Evolutionary conservation across 2,329 filamentous ascomycete species (phyloP), one percentile per base, ranked within the genome.

Genomic region (Chalara sp.): DNA sequence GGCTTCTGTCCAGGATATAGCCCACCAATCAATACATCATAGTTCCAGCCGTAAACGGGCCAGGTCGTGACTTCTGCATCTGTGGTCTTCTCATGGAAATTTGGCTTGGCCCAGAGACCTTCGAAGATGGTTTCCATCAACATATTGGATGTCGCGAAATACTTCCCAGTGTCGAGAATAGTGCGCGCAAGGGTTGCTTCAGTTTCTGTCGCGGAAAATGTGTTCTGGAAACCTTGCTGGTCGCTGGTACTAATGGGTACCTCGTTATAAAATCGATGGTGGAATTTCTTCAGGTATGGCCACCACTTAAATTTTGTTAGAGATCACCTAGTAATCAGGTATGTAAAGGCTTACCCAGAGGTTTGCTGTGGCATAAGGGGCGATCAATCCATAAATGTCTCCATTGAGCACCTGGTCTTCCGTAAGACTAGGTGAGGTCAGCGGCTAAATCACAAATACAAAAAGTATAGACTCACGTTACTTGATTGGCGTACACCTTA

Each of bases 11-110:
- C 51, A 8, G 55, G 55, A 44, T 57, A 57, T 8, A 57, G 30
- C 10, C 55, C 55, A 12, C 55, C 55, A 10, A 57, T 57, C 3
- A 57, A 40, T 6, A 57, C 55, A 35, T 57, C 55, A 35, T 57
- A 57, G 40, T 57, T 49, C 49, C 53, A 57, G 6, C 55, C 55
- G 40, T 57, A 57, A 5, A 57, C 51, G 4, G 55, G 55, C 55
- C 55, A 57, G 1, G 40, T 46, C 6, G 44, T 47, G 40, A 57
- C 50, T 1, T 31, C 40, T 3, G 51, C 44, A 41, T 55, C 44
- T 5, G 33, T 55, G 1, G 39, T 47, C 30, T 57, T 57, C 30
- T 57, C 55, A 44, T 51, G 55, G 49, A 57, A 57, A 40, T 57
- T 57, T 6, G 55, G 55, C 12, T 32, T 11, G 6, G 53, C 48